Conservation (phyloP, 2,329 filamentous ascomycete species). For the Hypomyces rosellus region DNA sequence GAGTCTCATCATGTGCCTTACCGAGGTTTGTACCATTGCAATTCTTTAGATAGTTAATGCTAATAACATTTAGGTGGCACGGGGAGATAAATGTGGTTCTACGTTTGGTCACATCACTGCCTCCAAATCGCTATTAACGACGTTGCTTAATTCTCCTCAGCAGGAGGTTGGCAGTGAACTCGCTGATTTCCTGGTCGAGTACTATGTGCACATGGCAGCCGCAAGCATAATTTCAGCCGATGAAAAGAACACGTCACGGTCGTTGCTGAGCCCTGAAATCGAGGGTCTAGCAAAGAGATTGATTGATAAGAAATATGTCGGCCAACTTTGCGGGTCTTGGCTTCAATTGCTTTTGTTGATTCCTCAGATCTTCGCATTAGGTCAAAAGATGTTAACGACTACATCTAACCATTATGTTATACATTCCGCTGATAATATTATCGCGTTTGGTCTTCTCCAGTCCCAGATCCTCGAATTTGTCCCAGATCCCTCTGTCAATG, state of each 20-base stretch:
- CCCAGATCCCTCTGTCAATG: slow-evolving; percentile 28
- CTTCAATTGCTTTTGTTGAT: slow-evolving; percentile 32
- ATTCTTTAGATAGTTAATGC: no score
- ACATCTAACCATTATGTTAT: slow-evolving; percentile 18
- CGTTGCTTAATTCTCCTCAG: slow-evolving; percentile 28
- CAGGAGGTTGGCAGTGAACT: slow-evolving; percentile 29
- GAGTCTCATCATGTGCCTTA: slow-evolving; percentile 40
- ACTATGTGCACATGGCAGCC: slow-evolving; percentile 41
- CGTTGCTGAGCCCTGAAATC: slow-evolving; percentile 26
- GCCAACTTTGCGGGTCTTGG: slow-evolving; percentile 34
- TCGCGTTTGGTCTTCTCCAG: slow-evolving; percentile 37
- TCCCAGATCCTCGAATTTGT: slow-evolving; percentile 35
- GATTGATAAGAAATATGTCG: slow-evolving; percentile 26
- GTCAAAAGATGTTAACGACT: slow-evolving; percentile 31
- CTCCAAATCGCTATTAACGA: slow-evolving; percentile 35
- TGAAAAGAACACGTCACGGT: slow-evolving; percentile 22
- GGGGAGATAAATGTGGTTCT: slow-evolving; percentile 39
- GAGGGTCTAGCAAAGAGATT: slow-evolving; percentile 24
- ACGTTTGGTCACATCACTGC: slow-evolving; percentile 40
- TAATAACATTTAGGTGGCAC: slow-evolving; percentile 22
- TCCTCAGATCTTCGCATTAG: slow-evolving; percentile 36
- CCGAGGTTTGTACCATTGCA: slow-evolving; percentile 30
- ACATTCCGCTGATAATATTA: slow-evolving; percentile 34
- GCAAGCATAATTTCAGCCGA: slow-evolving; percentile 42
- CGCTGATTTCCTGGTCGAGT: slow-evolving; percentile 41